Percentiles rank a stretch among this genome's conserved stretches.
These are phyloP conservation scores for Pseudodiploospora longispora DNA, from an alignment of 2,329 filamentous ascomycete genomes.

Conservation along the genomic window DNA sequence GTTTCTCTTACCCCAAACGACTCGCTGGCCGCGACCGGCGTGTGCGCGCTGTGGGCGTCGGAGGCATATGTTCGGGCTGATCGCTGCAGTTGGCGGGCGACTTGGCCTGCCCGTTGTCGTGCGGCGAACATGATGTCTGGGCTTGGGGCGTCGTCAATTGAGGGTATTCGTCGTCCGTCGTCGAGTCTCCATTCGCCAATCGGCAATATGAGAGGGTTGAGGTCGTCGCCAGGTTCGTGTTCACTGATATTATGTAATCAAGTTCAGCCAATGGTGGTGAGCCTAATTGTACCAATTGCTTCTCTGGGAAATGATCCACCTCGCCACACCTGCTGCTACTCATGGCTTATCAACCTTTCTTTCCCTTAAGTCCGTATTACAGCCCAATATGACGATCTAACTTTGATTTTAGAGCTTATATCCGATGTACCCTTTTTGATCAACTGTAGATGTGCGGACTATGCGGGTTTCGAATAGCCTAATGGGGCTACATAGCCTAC, in stretches of 20 bases:
- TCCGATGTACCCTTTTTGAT: too few species aligned
- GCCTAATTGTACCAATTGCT: neutral
- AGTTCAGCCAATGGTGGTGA: slow-evolving; percentile 1
- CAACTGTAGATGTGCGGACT: too few species aligned
- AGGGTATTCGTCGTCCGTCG: slow-evolving; percentile 19
- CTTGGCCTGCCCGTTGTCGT: slow-evolving; percentile 36
- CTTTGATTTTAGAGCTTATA: too few species aligned
- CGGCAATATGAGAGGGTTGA: neutral
- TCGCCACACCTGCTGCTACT: too few species aligned
- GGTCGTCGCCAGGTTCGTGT: slow-evolving; percentile 8
- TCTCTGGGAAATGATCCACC: too few species aligned
- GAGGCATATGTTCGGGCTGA: slow-evolving; percentile 45
- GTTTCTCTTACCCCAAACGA: slow-evolving; percentile 45
- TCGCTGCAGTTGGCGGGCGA: slow-evolving; percentile 29
- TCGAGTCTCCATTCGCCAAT: slow-evolving; percentile 11
- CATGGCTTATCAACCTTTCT: too few species aligned
- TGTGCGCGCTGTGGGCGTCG: slow-evolving; percentile 40
- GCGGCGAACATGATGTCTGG: slow-evolving; percentile 31
- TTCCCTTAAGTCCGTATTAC: too few species aligned
- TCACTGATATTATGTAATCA: slow-evolving; percentile 8
- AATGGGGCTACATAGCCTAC: too few species aligned
- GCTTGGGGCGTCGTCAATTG: slow-evolving; percentile 24
- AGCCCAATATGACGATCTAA: too few species aligned
- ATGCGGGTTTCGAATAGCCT: too few species aligned
- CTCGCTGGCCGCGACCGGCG: slow-evolving; percentile 42